phyloP scores from a whole-genome alignment of 257 asterid genomes.

The Jasminum sambac region DNA sequence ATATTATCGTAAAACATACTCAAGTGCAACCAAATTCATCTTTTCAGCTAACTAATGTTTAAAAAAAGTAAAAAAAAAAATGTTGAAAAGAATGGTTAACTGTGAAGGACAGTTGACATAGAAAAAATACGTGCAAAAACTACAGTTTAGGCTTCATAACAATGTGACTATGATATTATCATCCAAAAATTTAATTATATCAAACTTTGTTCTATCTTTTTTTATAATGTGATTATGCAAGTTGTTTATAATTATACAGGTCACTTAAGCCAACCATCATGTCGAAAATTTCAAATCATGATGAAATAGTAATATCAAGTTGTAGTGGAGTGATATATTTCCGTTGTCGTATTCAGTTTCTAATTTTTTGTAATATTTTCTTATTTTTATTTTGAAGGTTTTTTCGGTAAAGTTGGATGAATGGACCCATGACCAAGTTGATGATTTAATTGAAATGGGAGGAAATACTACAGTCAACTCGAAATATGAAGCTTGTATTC shows the following conservation, averaged over 20 bases:
- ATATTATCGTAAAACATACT: not conserved
- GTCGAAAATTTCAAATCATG: not conserved
- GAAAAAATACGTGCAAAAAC: not conserved
- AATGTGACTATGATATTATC: not conserved
- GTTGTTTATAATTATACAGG: not conserved
- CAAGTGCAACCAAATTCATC: not conserved
- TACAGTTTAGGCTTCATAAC: not conserved
- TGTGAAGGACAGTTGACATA: not conserved
- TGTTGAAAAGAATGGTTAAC: not conserved
- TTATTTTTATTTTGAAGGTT: constrained; percentile 46
- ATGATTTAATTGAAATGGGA: constrained; percentile 65
- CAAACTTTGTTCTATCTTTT: not conserved
- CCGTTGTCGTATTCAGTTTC: not conserved
- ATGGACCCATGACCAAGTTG: constrained; percentile 92
- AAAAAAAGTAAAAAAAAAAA: not conserved
- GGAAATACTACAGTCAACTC: constrained; percentile 69
- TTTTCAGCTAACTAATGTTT: not conserved
- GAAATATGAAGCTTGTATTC: constrained; percentile 75
- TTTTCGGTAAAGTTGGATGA: constrained; percentile 83
- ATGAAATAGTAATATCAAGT: not conserved
- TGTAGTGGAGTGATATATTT: not conserved
- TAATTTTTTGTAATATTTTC: not conserved
- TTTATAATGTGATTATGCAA: not conserved
- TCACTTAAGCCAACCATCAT: not conserved
- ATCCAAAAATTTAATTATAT: not conserved